A percentile compares a stretch with the other conserved stretches of the same genome.
Evolutionary conservation across 305 asterid genomes (phyloP).

Genomic region (Solanum hybrid): DNA sequence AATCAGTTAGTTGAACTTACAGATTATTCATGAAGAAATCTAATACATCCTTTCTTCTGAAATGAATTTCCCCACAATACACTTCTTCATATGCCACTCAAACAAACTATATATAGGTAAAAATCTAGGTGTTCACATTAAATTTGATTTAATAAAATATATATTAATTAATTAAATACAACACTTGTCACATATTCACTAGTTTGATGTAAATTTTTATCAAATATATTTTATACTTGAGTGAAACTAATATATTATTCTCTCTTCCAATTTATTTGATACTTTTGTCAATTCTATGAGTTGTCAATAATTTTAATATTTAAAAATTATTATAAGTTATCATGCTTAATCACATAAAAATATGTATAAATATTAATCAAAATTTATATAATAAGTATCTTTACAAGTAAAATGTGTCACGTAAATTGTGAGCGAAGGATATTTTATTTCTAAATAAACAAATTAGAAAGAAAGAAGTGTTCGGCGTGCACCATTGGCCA

Average conservation of each 20-base stretch:
- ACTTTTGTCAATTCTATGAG: too few relatives aligned
- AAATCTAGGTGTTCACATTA: background rate
- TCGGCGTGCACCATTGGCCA: background rate
- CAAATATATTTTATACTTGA: too few relatives aligned
- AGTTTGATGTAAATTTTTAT: background rate
- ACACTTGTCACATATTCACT: background rate
- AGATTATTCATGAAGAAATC: background rate
- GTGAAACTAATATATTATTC: background rate
- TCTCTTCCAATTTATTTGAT: background rate
- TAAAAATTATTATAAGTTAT: too few relatives aligned
- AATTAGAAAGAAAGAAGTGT: background rate
- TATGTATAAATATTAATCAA: background rate
- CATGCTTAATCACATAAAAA: too few relatives aligned
- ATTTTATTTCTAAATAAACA: background rate
- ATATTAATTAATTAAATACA: too few relatives aligned
- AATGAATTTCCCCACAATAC: background rate
- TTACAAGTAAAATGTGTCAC: background rate
- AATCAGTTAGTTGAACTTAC: background rate
- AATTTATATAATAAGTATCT: background rate
- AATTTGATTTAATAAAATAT: background rate
- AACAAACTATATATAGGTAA: background rate
- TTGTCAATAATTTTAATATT: too few relatives aligned
- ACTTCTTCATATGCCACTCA: background rate
- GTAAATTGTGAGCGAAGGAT: too few relatives aligned
- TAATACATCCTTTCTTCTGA: background rate